A percentile compares a stretch with the other conserved stretches of the same genome.
Evolutionary conservation across 139 green algal genomes (phyloP).

Genomic region (Microglena sp.): DNA sequence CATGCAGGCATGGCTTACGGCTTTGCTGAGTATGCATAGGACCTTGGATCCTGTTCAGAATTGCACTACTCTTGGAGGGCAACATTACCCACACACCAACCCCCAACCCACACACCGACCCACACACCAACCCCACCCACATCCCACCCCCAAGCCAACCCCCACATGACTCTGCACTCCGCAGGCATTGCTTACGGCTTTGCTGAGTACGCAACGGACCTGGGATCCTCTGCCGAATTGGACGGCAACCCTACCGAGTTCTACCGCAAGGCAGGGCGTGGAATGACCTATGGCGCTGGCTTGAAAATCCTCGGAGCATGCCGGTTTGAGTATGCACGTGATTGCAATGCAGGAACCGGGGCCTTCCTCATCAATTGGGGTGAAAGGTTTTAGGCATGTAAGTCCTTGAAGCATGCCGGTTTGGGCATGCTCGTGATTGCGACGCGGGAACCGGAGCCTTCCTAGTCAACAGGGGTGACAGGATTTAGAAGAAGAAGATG

Average conservation of each 20-base stretch:
- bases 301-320: slow-evolving; percentile 70
- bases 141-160: no score
- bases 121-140: no score
- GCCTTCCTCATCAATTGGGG: slow-evolving; percentile 76
- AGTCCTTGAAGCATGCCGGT: slow-evolving; percentile 60
- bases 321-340: slow-evolving; percentile 70
- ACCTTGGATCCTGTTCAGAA: no score
- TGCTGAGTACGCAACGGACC: slow-evolving; percentile 74
- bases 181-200: slow-evolving; percentile 77
- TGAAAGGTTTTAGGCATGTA: slow-evolving; percentile 86
- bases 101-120: no score
- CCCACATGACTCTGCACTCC: no score
- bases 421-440: slow-evolving; percentile 76
- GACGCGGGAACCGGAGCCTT: slow-evolving; percentile 66
- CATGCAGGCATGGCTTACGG: no score
- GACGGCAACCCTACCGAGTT: slow-evolving; percentile 90
- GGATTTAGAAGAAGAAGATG: no score
- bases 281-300: slow-evolving; percentile 67
- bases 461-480: slow-evolving; percentile 83
- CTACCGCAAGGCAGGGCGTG: slow-evolving; percentile 75
- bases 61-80: no score
- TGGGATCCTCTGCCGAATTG: slow-evolving; percentile 48
- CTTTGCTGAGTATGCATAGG: no score
- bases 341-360: slow-evolving; percentile 75
- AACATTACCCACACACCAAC: no score